Base-by-base conservation (phyloP, 2,329 filamentous ascomycete species). In the Fonsecaea monophora region DNA sequence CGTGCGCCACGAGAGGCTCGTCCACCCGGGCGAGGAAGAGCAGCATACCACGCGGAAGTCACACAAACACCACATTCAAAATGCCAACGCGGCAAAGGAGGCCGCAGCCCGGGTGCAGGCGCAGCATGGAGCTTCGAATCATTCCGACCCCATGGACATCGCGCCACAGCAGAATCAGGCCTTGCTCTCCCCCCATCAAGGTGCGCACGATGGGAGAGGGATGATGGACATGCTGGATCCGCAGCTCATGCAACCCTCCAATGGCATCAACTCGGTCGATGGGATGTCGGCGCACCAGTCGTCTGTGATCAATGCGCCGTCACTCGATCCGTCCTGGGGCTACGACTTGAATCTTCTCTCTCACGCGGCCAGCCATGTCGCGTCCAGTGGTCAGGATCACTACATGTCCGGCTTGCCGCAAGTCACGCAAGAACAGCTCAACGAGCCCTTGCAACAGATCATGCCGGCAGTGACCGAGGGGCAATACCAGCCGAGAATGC, bases 321-420 rank as follows among this genome's bases (percentile, higher is more conserved):
- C 81, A 53, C 81, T 82, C 69, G 82, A 83, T 73, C 81, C 81
- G 4, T 82, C 80, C 5, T 83, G 81, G 81, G 81, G 81, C n/a
- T 83, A 83, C 69, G 81, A 83, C 64, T 71, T 83, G 64, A 83
- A 83, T 66, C 75, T 83, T 15, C 73, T 83, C 37, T 83, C 81
- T 9, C 81, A 83, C 74, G 81, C 81, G 32, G 81, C 81, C 10
- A 82, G 81, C 64, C 81, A 83, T 77, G 81, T 83, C 45, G 81
- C 81, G 25, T 77, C 82, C 35, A 81, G 82, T 68, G 78, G 79
- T 15, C 80, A 82, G 68, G 68, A 70, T 64, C 69, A 73, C 50
- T 72, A 69, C 60, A 66, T 72, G 64, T 65, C 69, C 13, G 68
- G 65, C 13, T 58, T 72, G 25, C 68, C 70, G 8, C 64, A 69